phyloP scores from a whole-genome alignment of 345 rosid genomes.

The Linum trigynum region DNA sequence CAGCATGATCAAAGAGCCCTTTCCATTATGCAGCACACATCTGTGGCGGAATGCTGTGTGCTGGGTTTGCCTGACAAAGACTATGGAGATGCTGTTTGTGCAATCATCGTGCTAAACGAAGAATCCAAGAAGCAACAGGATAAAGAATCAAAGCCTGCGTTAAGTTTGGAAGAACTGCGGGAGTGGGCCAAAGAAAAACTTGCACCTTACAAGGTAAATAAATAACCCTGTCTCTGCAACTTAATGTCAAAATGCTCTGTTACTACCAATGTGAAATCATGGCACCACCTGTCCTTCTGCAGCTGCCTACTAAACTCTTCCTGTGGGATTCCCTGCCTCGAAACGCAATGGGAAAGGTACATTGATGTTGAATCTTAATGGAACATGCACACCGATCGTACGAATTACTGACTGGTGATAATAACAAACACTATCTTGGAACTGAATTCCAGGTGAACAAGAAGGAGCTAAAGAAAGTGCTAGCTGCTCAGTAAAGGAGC shows the following conservation, averaged over 20 bases:
- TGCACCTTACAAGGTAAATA: constrained; percentile 90
- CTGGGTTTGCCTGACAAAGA: constrained; percentile 83
- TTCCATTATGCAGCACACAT: constrained; percentile 58
- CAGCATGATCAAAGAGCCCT: not conserved
- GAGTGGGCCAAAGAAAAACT: constrained; percentile 88
- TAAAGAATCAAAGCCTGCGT: constrained; percentile 39
- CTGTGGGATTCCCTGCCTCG: constrained; percentile 90
- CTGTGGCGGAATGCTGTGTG: constrained; percentile 76
- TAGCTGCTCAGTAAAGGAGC: constrained; percentile 23
- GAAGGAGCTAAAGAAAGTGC: constrained; percentile 67
- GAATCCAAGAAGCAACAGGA: constrained; percentile 38
- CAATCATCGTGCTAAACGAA: constrained; percentile 53
- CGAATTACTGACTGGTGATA: not conserved
- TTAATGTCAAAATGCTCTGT: not conserved
- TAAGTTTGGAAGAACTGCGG: constrained; percentile 68
- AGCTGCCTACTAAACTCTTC: constrained; percentile 79
- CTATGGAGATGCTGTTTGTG: constrained; percentile 74
- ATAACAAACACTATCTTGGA: not conserved
- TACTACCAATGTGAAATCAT: not conserved
- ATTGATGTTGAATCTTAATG: not conserved
- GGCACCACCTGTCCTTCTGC: constrained; percentile 7
- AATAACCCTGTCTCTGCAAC: not conserved
- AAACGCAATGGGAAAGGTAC: constrained; percentile 98
- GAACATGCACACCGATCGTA: not conserved
- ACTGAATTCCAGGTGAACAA: constrained; percentile 65